Conservation (phyloP, 108 stramenopile genomes). For the Licmophora abbreviata region DNA sequence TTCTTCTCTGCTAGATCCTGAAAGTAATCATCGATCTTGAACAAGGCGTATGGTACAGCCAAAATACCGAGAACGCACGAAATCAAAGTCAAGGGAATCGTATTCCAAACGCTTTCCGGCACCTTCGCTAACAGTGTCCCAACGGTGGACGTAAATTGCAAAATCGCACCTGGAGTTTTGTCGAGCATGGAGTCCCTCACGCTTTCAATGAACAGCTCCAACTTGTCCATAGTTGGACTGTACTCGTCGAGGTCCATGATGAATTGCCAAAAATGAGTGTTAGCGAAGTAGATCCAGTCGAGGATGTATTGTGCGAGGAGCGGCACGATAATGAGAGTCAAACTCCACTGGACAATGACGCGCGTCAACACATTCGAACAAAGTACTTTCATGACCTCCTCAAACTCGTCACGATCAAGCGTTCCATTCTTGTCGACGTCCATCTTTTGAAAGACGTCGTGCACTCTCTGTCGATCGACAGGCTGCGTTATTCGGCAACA, state of each 20-base stretch:
- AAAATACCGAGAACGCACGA: conserved; percentile 40
- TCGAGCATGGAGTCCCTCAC: conserved; percentile 12
- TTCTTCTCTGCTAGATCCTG: conserved; percentile 25
- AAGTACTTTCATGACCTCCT: conserved; percentile 54
- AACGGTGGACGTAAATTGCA: neutral
- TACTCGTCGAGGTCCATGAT: conserved; percentile 1
- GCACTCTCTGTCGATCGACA: conserved; percentile 32
- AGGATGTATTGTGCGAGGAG: conserved; percentile 42
- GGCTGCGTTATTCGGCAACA: conserved; percentile 22
- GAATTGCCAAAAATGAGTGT: neutral
- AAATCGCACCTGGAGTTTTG: neutral
- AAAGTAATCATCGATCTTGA: conserved; percentile 66
- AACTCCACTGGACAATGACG: conserved; percentile 60
- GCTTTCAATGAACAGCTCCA: conserved; percentile 12
- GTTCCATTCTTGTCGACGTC: conserved; percentile 41
- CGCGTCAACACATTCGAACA: conserved; percentile 64
- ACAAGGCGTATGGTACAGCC: conserved; percentile 41
- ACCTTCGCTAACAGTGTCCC: conserved; percentile 7
- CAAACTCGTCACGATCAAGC: conserved; percentile 58
- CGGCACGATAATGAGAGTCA: conserved; percentile 65
- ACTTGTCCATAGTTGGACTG: conserved; percentile 5
- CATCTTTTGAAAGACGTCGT: conserved; percentile 51
- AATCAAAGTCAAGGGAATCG: conserved; percentile 46
- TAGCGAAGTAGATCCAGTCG: conserved; percentile 12
- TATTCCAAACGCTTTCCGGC: conserved; percentile 48